These are phyloP conservation scores for Sarocladiaceae sp. DNA, from an alignment of 2,329 filamentous ascomycete genomes.

Conservation along the genomic window DNA sequence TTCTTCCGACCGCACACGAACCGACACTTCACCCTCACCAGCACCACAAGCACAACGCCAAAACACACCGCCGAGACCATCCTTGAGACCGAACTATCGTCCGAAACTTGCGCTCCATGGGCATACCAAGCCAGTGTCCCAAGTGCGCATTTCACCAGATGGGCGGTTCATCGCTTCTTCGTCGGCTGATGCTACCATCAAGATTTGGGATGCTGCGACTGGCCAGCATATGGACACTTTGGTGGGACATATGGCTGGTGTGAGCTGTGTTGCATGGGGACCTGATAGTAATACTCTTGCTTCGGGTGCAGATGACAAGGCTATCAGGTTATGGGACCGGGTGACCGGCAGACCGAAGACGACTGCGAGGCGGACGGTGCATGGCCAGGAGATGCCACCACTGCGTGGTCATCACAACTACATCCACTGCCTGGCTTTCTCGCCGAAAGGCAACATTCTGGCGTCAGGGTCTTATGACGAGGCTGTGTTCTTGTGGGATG, in stretches of 20 bases:
- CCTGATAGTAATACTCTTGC: conserved; percentile 85
- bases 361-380: conserved; percentile 33
- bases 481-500: conserved; percentile 95
- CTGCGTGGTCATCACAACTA: conserved; percentile 93
- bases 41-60: conserved; percentile 14
- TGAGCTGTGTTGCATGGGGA: conserved; percentile 91
- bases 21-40: conserved; percentile 22
- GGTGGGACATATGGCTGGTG: conserved; percentile 87
- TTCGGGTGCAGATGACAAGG: conserved; percentile 92
- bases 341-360: conserved; percentile 54
- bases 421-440: conserved; percentile 89
- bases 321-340: conserved; percentile 86
- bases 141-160: conserved; percentile 88
- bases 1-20: conserved; percentile 26
- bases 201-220: conserved; percentile 80
- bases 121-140: conserved; percentile 74
- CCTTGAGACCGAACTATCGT: conserved; percentile 61
- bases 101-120: conserved; percentile 69
- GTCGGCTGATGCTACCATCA: conserved; percentile 85
- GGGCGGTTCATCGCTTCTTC: conserved; percentile 85
- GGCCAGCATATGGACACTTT: conserved; percentile 82
- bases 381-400: conserved; percentile 43
- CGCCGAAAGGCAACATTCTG: conserved; percentile 96
- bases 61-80: conserved; percentile 40
- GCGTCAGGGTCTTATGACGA: conserved; percentile 96